Evolutionary conservation across 805 yeast genomes (phyloP).

Genomic region (Maudiozyma bulderi): DNA sequence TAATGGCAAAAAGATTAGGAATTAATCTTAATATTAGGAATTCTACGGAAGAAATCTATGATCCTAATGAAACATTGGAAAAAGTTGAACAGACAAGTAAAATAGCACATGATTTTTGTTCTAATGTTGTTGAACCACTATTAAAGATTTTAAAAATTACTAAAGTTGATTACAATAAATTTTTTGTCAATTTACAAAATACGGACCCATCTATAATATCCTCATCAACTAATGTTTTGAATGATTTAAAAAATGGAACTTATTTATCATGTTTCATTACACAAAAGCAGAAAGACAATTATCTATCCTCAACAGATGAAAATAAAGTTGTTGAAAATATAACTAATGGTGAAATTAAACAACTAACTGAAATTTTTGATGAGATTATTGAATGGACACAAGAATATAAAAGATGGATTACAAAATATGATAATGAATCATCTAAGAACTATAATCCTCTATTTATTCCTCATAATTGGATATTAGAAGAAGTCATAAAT

Average conservation of each 20-base stretch:
- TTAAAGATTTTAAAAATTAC: slow-evolving; percentile 51
- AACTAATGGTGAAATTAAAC: slow-evolving; percentile 30
- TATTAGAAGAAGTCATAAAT: slow-evolving; percentile 71
- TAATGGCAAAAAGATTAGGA: slow-evolving; percentile 64
- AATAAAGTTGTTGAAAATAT: neutral
- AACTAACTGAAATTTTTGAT: slow-evolving; percentile 32
- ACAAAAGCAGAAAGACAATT: neutral
- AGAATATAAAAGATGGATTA: slow-evolving; percentile 31
- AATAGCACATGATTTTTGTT: slow-evolving; percentile 14
- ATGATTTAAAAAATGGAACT: slow-evolving; percentile 9
- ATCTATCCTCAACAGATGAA: neutral
- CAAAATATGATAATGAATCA: slow-evolving; percentile 36
- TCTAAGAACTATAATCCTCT: slow-evolving; percentile 50
- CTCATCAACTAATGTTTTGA: slow-evolving; percentile 20
- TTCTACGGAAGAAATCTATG: slow-evolving; percentile 8
- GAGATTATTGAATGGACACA: slow-evolving; percentile 44
- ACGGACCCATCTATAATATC: slow-evolving; percentile 6
- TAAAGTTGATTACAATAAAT: slow-evolving; percentile 69
- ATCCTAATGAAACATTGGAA: neutral
- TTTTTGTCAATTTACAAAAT: slow-evolving; percentile 59
- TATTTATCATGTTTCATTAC: neutral
- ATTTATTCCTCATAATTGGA: slow-evolving; percentile 79
- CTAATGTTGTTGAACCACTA: slow-evolving; percentile 44
- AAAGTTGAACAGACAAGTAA: slow-evolving; percentile 7
- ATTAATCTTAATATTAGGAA: slow-evolving; percentile 27